Evolutionary conservation across 192 early-diverging fungal species (phyloP), one percentile per base, ranked within the genome.

Genomic region (Physocladia obscura): DNA sequence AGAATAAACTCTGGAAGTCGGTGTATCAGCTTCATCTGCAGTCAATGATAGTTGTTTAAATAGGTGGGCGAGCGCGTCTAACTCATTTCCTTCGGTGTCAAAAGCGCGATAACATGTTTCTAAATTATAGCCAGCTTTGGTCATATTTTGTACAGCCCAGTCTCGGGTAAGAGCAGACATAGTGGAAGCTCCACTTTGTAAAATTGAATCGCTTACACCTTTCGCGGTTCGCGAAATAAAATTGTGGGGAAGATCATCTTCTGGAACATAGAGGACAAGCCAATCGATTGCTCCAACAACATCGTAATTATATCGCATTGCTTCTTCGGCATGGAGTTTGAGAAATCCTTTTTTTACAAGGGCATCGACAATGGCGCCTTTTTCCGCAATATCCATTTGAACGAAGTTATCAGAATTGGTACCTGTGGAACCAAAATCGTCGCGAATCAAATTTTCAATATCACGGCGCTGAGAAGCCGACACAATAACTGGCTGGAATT

Each of bases 261-360:
- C 94, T 11, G 94, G 93, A 19, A 97, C 89, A 76, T 97, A 89
- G 19, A 93, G 79, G 84, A 89, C 90, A 44, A 97, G 83, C 94
- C 94, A 96, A 57, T 96, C 90, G 5, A 94, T 58, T 1, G 88
- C 88, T 2, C 77, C 60, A 0, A 73, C 69, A 4, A 75, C 65
- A 54, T 87, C 77, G 3, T 67, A 47, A 24, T 80, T 77, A 74
- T 87, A 86, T 38, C 75, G 69, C 37, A 92, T 73, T 0, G 92
- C 91, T 75, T 96, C 94, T 3, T 79, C 74, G 5, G 90, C 87
- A 75, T 95, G 92, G 5, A 80, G 73, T 22, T 67, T 31, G 24
- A 84, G 82, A 72, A 97, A 97, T 2, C 93, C 94, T 76, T 87
- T 82, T 2, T 72, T 49, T 2, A 82, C 65, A 6, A 91, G 67